Conservation (phyloP, 768 basidiomycete species). For the Russula vinacea region DNA sequence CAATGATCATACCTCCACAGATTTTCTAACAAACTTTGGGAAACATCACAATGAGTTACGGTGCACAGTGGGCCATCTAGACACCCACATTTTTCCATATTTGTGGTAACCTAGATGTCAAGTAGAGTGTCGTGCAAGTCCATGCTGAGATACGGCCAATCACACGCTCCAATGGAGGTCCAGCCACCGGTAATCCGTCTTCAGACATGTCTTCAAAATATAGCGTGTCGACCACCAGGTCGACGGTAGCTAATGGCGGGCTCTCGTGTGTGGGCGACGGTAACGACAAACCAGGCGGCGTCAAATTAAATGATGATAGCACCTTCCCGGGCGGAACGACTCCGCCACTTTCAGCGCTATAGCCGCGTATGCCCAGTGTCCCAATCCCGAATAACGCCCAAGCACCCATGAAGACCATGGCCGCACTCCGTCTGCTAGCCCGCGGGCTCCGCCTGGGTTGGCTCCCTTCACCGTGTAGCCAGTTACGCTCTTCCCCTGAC, state of each 20-base stretch:
- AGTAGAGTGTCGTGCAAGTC: conserved; percentile 88
- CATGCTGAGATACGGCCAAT: conserved; percentile 92
- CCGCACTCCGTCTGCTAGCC: conserved; percentile 65
- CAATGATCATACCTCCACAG: conserved; percentile 63
- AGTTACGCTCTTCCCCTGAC: conserved; percentile 12
- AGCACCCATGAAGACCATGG: conserved; percentile 76
- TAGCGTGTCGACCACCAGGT: conserved; percentile 19
- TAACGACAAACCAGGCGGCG: not conserved
- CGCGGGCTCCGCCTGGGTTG: conserved; percentile 45
- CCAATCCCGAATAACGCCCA: conserved; percentile 74
- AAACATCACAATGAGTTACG: conserved; percentile 10
- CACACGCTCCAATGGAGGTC: conserved; percentile 50
- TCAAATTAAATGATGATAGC: conserved; percentile 33
- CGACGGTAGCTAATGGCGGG: conserved; percentile 6
- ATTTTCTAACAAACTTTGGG: conserved; percentile 77
- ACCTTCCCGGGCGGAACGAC: conserved; percentile 49
- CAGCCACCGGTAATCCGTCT: conserved; percentile 30
- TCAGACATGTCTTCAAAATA: not conserved
- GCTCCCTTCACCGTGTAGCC: conserved; percentile 17
- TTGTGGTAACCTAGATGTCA: conserved; percentile 92
- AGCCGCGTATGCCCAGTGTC: conserved; percentile 41
- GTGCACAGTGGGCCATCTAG: conserved; percentile 1
- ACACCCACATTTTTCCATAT: conserved; percentile 96
- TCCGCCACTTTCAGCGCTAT: conserved; percentile 34
- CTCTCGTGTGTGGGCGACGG: conserved; percentile 7